Percentiles rank a stretch among this genome's conserved stretches.
Conservation (phyloP, 768 basidiomycete genomes). For the Mycena vulgaris region DNA sequence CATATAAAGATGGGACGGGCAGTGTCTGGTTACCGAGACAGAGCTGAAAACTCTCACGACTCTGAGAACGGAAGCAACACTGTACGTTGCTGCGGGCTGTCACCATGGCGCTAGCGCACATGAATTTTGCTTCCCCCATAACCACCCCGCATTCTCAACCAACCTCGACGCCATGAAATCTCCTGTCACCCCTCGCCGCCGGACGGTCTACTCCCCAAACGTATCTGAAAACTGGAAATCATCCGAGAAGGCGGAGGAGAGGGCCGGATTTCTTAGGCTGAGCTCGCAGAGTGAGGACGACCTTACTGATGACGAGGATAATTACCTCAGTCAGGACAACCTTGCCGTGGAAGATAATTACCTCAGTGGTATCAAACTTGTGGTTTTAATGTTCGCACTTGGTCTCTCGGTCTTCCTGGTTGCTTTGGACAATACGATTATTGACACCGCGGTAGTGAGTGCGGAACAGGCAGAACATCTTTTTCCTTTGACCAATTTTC, state of each 20-base stretch:
- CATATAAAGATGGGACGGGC: too few species aligned
- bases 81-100: neutral
- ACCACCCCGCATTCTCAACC: neutral
- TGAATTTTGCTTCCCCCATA: neutral
- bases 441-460: slow-evolving; percentile 28
- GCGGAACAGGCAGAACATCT: neutral
- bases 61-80: neutral
- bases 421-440: slow-evolving; percentile 27
- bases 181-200: slow-evolving; percentile 33
- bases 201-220: slow-evolving; percentile 27
- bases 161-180: slow-evolving; percentile 16
- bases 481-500: neutral
- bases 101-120: slow-evolving; percentile 4
- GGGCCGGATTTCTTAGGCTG: slow-evolving; percentile 21
- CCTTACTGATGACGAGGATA: slow-evolving; percentile 8
- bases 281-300: slow-evolving; percentile 15
- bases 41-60: neutral
- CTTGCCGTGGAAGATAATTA: slow-evolving; percentile 12
- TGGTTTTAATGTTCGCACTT: slow-evolving; percentile 23
- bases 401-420: slow-evolving; percentile 29
- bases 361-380: slow-evolving; percentile 18
- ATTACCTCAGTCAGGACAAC: neutral
- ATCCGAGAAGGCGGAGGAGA: too few species aligned
- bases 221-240: slow-evolving; percentile 6
- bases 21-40: too few species aligned